These are phyloP conservation scores for Phialophora chinensis DNA, from an alignment of 2,329 filamentous ascomycete species.

Conservation along the genomic window DNA sequence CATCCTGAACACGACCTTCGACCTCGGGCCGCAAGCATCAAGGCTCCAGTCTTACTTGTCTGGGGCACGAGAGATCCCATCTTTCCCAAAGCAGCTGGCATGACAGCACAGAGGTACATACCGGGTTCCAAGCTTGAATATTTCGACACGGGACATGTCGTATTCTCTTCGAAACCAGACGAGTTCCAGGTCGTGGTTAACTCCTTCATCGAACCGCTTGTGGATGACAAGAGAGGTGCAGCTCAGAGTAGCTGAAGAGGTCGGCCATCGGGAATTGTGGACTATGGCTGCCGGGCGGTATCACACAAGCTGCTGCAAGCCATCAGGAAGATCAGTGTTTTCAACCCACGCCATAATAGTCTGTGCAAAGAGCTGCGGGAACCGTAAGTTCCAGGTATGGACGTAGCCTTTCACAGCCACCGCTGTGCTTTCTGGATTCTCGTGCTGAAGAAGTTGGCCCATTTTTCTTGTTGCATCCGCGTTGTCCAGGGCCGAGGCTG, in stretches of 20 bases:
- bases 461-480: constrained; percentile 16
- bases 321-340: neutral
- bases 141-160: constrained; percentile 14
- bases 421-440: constrained; percentile 10
- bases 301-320: constrained; percentile 11
- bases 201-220: constrained; percentile 6
- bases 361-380: constrained; percentile 19
- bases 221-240: neutral
- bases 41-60: constrained; percentile 12
- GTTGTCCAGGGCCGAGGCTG: constrained; percentile 7
- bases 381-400: constrained; percentile 18
- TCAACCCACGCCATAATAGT: constrained; percentile 13
- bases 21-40: constrained; percentile 9
- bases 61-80: constrained; percentile 16
- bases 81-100: constrained; percentile 1
- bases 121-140: constrained; percentile 1
- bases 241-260: neutral
- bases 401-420: constrained; percentile 2
- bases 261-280: neutral
- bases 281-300: neutral
- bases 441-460: neutral
- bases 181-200: constrained; percentile 1
- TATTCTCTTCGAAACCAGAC: constrained; percentile 16
- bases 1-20: constrained; percentile 11
- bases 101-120: neutral